Evolutionary conservation across 768 basidiomycete genomes (phyloP), one percentile per base, ranked within the genome.

Genomic region (Hysterangium stoloniferum): DNA sequence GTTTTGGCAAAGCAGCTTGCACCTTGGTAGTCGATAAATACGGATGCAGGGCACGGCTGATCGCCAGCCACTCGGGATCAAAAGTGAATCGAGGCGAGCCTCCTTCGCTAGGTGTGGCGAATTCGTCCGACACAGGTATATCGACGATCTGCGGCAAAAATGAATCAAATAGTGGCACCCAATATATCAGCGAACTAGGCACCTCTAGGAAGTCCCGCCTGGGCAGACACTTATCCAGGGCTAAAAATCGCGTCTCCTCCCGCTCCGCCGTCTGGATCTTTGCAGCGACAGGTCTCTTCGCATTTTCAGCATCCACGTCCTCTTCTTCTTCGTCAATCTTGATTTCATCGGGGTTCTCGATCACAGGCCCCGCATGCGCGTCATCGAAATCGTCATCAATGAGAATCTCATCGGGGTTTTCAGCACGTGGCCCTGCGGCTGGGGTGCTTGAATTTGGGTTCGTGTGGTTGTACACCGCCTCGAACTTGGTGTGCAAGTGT

Each of bases 61-160:
- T 91, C 0, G 92, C 93, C 41, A 98, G 79, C 96, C 96, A 99
- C 62, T 91, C 82, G 0, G 84, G 82, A 59, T 97, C 93, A 64
- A 78, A 96, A 12, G 76, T 73, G 17, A 97, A 59, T 0, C 53
- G 22, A 28, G 38, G 28, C 7, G 49, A 35, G 4, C 6, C n/a
- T 4, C 12, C 13, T 11, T 27, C 44, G 34, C 22, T n/a, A 22
- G 20, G 4, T 6, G 33, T 12, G 46, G 32, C 7, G 58, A 62
- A 4, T 47, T 58, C 34, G 44, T 57, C 54, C 1, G 63, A 53
- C 37, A 59, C 57, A 4, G 71, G 68, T 20, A 89, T 63, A 45
- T 94, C 88, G 37, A 93, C 62, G 7, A 92, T 76, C 90, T 92
- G 56, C 4, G n/a, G 45, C 24, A 6, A 24, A 36, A 35, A 25